Percentiles rank a stretch among this genome's conserved stretches.
phyloP scores from a whole-genome alignment of 441 rosid species.

The Jatropha podagrica region DNA sequence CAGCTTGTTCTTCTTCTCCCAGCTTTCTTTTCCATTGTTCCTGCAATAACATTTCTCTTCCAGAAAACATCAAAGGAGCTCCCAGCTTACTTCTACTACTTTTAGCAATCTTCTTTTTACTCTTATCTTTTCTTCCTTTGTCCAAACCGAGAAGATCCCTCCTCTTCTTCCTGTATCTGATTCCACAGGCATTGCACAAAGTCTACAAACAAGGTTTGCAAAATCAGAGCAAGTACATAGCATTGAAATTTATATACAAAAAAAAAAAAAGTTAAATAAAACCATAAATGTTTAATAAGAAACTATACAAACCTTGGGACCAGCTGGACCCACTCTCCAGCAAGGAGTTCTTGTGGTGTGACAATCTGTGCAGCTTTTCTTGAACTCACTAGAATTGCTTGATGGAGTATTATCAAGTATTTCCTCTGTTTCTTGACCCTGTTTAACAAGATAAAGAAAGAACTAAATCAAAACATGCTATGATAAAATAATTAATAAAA shows the following conservation, averaged over 20 bases:
- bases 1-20: constrained; percentile 92
- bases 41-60: constrained; percentile 46
- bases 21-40: constrained; percentile 51
- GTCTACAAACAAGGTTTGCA: constrained; percentile 43
- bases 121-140: constrained; percentile 31
- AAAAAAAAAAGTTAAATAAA: neutral
- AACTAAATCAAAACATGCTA: no score
- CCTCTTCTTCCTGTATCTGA: constrained; percentile 68
- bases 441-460: neutral
- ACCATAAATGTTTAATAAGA: neutral
- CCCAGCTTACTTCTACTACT: constrained; percentile 27
- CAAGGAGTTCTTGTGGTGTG: constrained; percentile 85
- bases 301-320: constrained; percentile 64
- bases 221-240: neutral
- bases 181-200: constrained; percentile 89
- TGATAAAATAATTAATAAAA: neutral
- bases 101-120: constrained; percentile 30
- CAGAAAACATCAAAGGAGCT: constrained; percentile 41
- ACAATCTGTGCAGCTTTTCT: constrained; percentile 76
- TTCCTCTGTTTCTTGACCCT: constrained; percentile 25
- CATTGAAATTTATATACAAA: neutral
- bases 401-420: neutral
- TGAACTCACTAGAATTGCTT: constrained; percentile 26
- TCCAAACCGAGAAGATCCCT: constrained; percentile 43
- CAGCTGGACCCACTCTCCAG: constrained; percentile 95